Percentiles rank a stretch among this genome's conserved stretches.
Evolutionary conservation across 495 filamentous ascomycete genomes (phyloP).

Genomic region (Trypethelium eluteriae): DNA sequence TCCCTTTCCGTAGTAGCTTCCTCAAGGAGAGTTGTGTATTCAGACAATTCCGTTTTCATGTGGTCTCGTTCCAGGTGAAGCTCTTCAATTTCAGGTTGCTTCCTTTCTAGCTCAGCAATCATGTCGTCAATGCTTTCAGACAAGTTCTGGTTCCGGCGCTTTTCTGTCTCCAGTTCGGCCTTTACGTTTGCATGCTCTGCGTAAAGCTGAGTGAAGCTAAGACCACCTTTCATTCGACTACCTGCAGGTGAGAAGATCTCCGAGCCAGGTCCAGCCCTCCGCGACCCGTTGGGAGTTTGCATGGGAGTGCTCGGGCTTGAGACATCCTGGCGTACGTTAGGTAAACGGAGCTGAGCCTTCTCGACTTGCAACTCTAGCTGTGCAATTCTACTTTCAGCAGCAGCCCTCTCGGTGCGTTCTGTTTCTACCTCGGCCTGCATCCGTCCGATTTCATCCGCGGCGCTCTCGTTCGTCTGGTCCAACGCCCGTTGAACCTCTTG

Average conservation of each 20-base stretch:
- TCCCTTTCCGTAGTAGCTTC: constrained; percentile 50
- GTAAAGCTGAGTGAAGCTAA: constrained; percentile 62
- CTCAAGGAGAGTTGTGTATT: constrained; percentile 66
- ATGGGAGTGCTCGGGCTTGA: constrained; percentile 54
- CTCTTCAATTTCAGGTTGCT: constrained; percentile 56
- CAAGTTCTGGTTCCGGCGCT: constrained; percentile 61
- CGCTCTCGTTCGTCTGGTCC: constrained; percentile 71
- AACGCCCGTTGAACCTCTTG: constrained; percentile 71
- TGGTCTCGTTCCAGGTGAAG: constrained; percentile 48
- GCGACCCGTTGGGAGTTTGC: constrained; percentile 44
- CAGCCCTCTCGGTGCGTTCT: constrained; percentile 62
- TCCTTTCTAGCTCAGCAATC: constrained; percentile 52
- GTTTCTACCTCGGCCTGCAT: constrained; percentile 74
- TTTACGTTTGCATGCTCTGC: constrained; percentile 57
- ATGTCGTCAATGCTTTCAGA: constrained; percentile 72
- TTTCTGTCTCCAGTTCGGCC: constrained; percentile 54
- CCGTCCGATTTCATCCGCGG: constrained; percentile 69
- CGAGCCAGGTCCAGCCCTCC: constrained; percentile 46
- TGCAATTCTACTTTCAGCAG: constrained; percentile 58
- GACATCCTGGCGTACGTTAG: constrained; percentile 21
- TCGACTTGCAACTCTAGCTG: constrained; percentile 71
- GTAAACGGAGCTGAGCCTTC: constrained; percentile 50
- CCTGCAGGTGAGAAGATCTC: constrained; percentile 50
- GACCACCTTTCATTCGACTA: constrained; percentile 48
- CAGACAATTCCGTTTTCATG: constrained; percentile 58